A percentile compares a stretch with the other conserved stretches of the same genome.
phyloP scores from a whole-genome alignment of 768 basidiomycete species.

The Gautieria morchelliformis region DNA sequence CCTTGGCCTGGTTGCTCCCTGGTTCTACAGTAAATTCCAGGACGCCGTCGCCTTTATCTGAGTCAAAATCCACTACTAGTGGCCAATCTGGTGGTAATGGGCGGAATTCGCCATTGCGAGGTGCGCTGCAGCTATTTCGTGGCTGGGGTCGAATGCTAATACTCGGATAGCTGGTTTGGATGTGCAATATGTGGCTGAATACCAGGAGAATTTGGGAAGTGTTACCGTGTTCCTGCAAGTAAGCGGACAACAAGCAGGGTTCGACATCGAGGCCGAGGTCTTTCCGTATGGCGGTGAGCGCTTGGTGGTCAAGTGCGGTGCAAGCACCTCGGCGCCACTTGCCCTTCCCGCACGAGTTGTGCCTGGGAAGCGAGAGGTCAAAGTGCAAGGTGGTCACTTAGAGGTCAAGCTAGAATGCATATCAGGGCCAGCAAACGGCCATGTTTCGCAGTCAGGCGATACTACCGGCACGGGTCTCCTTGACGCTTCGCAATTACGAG shows the following conservation, averaged over 20 bases:
- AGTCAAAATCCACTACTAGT: slow-evolving; percentile 21
- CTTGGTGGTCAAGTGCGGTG: slow-evolving; percentile 53
- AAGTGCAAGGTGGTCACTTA: slow-evolving; percentile 47
- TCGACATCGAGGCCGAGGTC: slow-evolving; percentile 59
- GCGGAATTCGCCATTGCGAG: slow-evolving; percentile 14
- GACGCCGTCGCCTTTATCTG: slow-evolving; percentile 13
- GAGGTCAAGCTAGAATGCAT: slow-evolving; percentile 55
- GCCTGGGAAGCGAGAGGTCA: slow-evolving; percentile 54
- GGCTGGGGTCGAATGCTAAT: not conserved
- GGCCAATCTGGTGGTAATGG: slow-evolving; percentile 17
- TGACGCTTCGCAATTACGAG: slow-evolving; percentile 56
- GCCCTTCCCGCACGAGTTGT: slow-evolving; percentile 44
- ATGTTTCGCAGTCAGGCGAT: slow-evolving; percentile 20
- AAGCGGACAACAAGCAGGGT: slow-evolving; percentile 30
- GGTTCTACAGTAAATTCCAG: slow-evolving; percentile 11
- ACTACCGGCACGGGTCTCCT: slow-evolving; percentile 35
- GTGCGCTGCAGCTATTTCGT: slow-evolving; percentile 11
- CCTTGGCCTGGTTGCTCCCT: slow-evolving; percentile 35
- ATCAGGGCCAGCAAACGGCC: slow-evolving; percentile 13
- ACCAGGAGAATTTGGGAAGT: slow-evolving; percentile 78
- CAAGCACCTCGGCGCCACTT: slow-evolving; percentile 47
- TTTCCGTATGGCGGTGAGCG: slow-evolving; percentile 43
- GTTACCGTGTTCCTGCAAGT: slow-evolving; percentile 67
- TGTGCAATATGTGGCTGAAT: slow-evolving; percentile 56
- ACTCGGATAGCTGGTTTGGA: slow-evolving; percentile 22